Conservation (phyloP, 176 grass and related monocot genomes). For the Musa acuminata region DNA sequence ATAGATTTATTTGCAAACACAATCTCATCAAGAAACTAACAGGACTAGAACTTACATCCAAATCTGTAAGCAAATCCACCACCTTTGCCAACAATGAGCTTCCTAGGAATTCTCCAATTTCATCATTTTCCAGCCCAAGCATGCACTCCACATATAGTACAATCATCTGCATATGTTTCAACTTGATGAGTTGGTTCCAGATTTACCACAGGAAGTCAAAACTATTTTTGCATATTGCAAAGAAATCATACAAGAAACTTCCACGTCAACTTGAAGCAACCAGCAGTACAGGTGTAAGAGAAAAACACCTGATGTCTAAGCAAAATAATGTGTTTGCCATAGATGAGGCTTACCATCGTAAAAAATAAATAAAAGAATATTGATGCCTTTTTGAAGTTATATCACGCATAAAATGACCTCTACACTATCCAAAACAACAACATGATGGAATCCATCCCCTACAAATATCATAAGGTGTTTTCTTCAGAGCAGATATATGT, state of each 20-base stretch:
- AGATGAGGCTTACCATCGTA: neutral
- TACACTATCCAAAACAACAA: too few relatives aligned
- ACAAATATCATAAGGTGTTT: too few relatives aligned
- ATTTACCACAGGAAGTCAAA: neutral
- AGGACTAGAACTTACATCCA: slow-evolving; percentile 55
- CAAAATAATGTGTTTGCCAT: neutral
- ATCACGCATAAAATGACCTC: too few relatives aligned
- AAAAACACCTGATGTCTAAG: neutral
- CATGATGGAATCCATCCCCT: too few relatives aligned
- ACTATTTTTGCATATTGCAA: too few relatives aligned
- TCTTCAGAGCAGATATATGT: too few relatives aligned
- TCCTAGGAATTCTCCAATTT: slow-evolving; percentile 63
- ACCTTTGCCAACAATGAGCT: slow-evolving; percentile 61
- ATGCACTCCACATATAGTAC: slow-evolving; percentile 66
- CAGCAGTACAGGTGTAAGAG: neutral
- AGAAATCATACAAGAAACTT: neutral
- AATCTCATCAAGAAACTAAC: slow-evolving; percentile 5
- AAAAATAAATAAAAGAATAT: too few relatives aligned
- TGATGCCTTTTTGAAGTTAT: too few relatives aligned
- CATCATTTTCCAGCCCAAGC: slow-evolving; percentile 55
- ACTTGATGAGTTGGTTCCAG: neutral
- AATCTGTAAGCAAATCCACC: slow-evolving; percentile 67
- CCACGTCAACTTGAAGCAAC: neutral
- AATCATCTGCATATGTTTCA: slow-evolving; percentile 40
- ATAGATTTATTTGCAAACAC: slow-evolving; percentile 14